phyloP scores from a whole-genome alignment of 345 rosid genomes.

The Salix caprea region DNA sequence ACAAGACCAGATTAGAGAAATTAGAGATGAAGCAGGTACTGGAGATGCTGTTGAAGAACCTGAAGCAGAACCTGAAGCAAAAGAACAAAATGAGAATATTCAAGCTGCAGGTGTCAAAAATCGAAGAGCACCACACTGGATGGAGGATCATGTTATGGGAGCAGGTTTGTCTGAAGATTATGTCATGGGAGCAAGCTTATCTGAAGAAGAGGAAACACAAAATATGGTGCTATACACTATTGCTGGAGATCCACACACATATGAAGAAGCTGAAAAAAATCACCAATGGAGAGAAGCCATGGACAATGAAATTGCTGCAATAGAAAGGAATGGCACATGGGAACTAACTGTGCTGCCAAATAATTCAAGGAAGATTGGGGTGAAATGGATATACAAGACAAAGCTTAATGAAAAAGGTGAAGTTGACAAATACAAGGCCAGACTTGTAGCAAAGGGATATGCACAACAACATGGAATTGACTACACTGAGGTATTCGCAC shows the following conservation, averaged over 20 bases:
- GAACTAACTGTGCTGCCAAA: background rate
- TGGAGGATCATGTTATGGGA: no score
- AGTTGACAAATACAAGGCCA: background rate
- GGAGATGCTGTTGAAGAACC: no score
- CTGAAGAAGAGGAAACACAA: background rate
- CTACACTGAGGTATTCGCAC: background rate
- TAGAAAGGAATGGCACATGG: background rate
- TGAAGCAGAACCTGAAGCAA: no score
- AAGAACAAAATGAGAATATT: no score
- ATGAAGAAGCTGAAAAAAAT: background rate
- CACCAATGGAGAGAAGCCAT: background rate
- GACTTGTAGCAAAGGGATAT: background rate
- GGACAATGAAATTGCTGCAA: background rate
- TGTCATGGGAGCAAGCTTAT: no score
- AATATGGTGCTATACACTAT: background rate
- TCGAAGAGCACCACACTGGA: no score
- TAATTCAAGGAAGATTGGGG: background rate
- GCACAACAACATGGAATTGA: background rate
- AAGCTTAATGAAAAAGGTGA: background rate
- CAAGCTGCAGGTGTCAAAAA: rapidly evolving
- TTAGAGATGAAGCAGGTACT: no score
- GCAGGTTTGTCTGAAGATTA: no score
- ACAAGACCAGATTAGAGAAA: no score
- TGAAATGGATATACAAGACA: background rate
- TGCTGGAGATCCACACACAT: background rate